Evolutionary conservation across 352 stramenopile species (phyloP).

Genomic region (Phytophthora hibernalis): DNA sequence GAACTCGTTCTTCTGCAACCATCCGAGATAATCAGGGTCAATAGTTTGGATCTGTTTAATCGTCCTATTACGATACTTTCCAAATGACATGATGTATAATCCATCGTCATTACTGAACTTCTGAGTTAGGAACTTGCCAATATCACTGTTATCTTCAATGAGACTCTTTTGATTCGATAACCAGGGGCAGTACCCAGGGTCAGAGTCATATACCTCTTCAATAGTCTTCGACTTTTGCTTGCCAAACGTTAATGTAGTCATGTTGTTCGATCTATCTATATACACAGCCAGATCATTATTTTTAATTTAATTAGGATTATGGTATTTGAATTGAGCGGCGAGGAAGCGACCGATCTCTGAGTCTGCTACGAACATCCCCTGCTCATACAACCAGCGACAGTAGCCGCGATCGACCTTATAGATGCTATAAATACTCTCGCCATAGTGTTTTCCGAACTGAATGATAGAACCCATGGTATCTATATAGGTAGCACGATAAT

Average conservation of each 20-base stretch:
- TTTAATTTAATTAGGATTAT: no score
- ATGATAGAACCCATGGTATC: no score
- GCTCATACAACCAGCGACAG: no score
- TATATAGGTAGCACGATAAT: neutral
- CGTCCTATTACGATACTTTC: neutral
- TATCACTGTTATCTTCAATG: conserved; percentile 2
- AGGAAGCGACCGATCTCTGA: no score
- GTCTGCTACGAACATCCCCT: no score
- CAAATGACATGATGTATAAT: neutral
- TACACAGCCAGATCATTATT: no score
- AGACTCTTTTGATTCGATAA: conserved; percentile 9
- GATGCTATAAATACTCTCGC: no score
- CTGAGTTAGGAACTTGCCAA: neutral
- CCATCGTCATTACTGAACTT: no score
- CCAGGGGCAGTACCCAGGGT: conserved; percentile 2
- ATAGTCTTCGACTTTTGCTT: neutral
- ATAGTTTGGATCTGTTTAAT: conserved; percentile 8
- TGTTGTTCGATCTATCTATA: no score
- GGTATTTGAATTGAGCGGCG: no score
- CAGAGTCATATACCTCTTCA: neutral
- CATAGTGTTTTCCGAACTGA: no score
- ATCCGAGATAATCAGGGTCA: conserved; percentile 1
- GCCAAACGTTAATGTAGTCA: neutral
- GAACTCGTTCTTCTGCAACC: conserved; percentile 4
- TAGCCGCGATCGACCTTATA: no score